Base-by-base conservation (phyloP, 768 basidiomycete species). In the Myochromella boudieri region DNA sequence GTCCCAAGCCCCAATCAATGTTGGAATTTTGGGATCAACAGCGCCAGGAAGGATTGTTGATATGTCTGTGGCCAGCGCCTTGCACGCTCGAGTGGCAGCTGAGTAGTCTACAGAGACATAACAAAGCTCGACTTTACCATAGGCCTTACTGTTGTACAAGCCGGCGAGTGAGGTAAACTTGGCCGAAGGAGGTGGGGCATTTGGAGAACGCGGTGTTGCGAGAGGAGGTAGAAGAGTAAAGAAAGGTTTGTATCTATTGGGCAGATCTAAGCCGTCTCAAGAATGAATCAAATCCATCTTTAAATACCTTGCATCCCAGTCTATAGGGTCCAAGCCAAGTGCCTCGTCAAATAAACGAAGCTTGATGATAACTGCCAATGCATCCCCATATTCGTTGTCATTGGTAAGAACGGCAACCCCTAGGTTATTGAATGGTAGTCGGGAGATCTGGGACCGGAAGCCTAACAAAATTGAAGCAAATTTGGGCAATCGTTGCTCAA, bases 81-180 rank as follows among this genome's bases (percentile, higher is more conserved):
- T 17, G 34, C 48, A 37, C 11, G 57, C 9, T 5, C 21, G 28
- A 10, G 52, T 41, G 20, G 40, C 17, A 10, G 27, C 9, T n/a
- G 15, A 43, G 25, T 43, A 11, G 12, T 46, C 15, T 6, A 38
- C 15, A 4, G 40, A 31, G 1, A 42, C 18, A 17, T 34, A 34
- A 32, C 63, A 64, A n/a, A 64, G 54, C 24, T 61, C 58, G 27
- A 63, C 20, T 1, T 38, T 34, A 0, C 59, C 59, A 40, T 64
- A 66, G 0, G 58, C 60, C 0, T n/a, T 15, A 43, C 61, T 56
- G 6, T 40, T 22, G 37, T 61, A 66, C 3, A 9, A 42, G 8
- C 63, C 65, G 2, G 48, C 50, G 2, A 64, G 47, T 1, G 45
- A 46, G 6, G 36, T 17, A 31, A 60, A 56, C 6, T 52, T 28